A percentile compares a stretch with the other conserved stretches of the same genome.
Evolutionary conservation across 2,329 filamentous ascomycete species (phyloP).

Genomic region (Aspergillus quadricinctus): DNA sequence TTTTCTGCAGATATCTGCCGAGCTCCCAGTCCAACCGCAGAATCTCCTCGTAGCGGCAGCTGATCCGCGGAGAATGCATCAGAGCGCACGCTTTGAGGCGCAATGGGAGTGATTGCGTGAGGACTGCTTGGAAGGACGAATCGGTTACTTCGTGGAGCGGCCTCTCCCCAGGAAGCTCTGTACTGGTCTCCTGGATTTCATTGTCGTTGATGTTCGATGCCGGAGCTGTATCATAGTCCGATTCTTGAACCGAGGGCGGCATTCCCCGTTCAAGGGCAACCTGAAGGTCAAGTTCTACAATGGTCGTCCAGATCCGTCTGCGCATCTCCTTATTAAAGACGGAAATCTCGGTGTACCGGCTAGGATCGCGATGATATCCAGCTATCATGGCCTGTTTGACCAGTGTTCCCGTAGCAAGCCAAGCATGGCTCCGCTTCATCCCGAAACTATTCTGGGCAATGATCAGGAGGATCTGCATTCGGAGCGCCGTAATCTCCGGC

Average conservation of each 20-base stretch:
- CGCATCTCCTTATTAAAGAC: conserved; percentile 45
- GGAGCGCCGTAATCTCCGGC: conserved; percentile 47
- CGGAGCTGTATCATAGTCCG: conserved; percentile 46
- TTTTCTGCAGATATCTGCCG: conserved; percentile 27
- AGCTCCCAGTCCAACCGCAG: conserved; percentile 38
- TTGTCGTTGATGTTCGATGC: conserved; percentile 51
- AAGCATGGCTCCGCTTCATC: conserved; percentile 52
- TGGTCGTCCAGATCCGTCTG: conserved; percentile 54
- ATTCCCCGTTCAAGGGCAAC: conserved; percentile 53
- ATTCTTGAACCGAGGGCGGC: conserved; percentile 42
- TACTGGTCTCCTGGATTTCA: conserved; percentile 38
- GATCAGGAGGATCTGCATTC: conserved; percentile 49
- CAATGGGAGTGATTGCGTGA: conserved; percentile 27
- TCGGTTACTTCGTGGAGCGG: conserved; percentile 34
- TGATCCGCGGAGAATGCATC: conserved; percentile 36
- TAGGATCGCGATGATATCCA: conserved; percentile 47
- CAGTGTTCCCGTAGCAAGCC: conserved; percentile 49
- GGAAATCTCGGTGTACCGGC: conserved; percentile 30
- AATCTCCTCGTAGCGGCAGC: conserved; percentile 39
- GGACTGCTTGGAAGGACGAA: conserved; percentile 30
- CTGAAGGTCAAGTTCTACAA: conserved; percentile 55
- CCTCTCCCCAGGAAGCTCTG: conserved; percentile 25
- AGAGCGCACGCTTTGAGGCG: conserved; percentile 30
- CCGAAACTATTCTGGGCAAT: conserved; percentile 49
- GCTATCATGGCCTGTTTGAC: conserved; percentile 50